Evolutionary conservation across 306 rosid genomes (phyloP), one percentile per base, ranked within the genome.

Genomic region (Inga oerstediana): DNA sequence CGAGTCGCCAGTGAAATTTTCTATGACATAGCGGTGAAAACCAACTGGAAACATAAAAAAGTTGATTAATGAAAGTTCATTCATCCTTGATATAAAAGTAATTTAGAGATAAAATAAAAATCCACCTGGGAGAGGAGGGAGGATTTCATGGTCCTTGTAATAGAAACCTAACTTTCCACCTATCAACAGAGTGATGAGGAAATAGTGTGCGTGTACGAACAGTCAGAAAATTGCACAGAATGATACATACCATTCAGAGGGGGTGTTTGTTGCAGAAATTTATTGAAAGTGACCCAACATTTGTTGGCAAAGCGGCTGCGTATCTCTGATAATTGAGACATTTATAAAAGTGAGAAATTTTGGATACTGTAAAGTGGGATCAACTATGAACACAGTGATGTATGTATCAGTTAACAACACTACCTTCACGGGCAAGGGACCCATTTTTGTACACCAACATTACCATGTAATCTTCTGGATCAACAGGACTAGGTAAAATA

Each of bases 71-170:
- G 54, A 62, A 54, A 71, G 77, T 10, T 79, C 68, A 27, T 51
- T 72, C 44, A 45, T 52, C 37, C 51, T 79, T 14, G 22, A 52
- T 39, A 46, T 65, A 27, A 10, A 78, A 62, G 83, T 24, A 79
- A 20, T 70, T 74, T 37, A 73, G 62, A 10, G 6, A 34, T 65
- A 80, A 80, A 82, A 78, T 54, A 85, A 74, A 77, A 52, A 71
- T 85, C 19, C n/a, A 95, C 99, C 98, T 87, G 99, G 99, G 61
- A 96, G 98, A 16, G 98, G 99, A 74, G 99, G 99, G 74, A 96
- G 87, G 85, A 96, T 96, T 87, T 96, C 99, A 86, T 94, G 97
- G 75, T 96, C 99, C 91, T 94, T 96, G 90, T 90, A 96, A 89
- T 92, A 96, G 90, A 94, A 96, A 68, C 99, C 99, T 44, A 96